Base-by-base conservation (phyloP, 202 grass and related monocot species). In the Carex sylvatica region DNA sequence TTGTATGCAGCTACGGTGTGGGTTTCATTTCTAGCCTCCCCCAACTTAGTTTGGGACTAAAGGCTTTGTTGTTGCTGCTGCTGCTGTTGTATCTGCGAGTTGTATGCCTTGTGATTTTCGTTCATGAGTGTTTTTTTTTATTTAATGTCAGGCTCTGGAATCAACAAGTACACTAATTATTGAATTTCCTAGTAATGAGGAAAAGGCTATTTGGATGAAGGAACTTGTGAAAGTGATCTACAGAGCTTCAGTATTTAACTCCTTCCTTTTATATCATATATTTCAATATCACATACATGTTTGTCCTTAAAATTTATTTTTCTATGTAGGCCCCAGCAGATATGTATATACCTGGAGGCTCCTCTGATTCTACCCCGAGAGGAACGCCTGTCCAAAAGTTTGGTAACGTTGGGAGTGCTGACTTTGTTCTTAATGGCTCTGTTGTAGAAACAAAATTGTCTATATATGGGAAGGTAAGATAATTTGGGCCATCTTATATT, bases 371-470 rank as follows among this genome's bases (percentile, higher is more conserved):
- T 84, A 82, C 61, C 6, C 66, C 74, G 73, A 59, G 47, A 86
- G 92, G 90, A 86, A 49, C 82, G 81, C 78, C 83, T 85, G 92
- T 87, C 65, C 87, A 85, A 80, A 84, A 86, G 51, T 85, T 91
- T 88, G 86, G 72, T 80, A 93, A 87, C 84, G 87, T 91, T 81
- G 92, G 84, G 68, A 88, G 89, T 84, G 91, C 90, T 82, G 91
- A 98, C 83, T 91, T 98, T 90, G 84, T 98, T 86, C 86, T 98
- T 46, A 98, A 91, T 91, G 95, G 92, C 12, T 90, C 87, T 84
- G 87, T 98, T 80, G 83, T 98, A 79, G 95, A 95, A 88, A 95
- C 86, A 54, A 98, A 93, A 84, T 80, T 98, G 84, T 95, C 87
- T 53, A 19, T 98, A 22, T 93, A 98, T 82, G 92, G 91, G 84